Evolutionary conservation across 768 basidiomycete species (phyloP).

Genomic region (Termitomyces eurrhizus): DNA sequence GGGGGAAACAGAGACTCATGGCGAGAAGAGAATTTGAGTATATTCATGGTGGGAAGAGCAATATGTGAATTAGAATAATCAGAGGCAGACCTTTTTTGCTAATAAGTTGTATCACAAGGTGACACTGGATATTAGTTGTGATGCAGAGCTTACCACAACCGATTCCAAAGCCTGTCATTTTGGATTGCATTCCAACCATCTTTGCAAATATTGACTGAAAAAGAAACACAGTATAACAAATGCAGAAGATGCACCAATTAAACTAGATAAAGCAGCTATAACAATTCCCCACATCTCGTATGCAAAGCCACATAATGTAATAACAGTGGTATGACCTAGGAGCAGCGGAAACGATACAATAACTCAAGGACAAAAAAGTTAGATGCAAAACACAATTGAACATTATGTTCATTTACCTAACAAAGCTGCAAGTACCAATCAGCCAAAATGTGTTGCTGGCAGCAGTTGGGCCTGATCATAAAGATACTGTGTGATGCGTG

Average conservation of each 20-base stretch:
- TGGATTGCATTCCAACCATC: constrained; percentile 58
- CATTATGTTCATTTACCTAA: constrained; percentile 42
- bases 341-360: constrained; percentile 55
- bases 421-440: constrained; percentile 46
- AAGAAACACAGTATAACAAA: constrained; percentile 59
- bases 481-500: constrained; percentile 61
- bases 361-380: constrained; percentile 26
- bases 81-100: constrained; percentile 79
- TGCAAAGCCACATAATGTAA: constrained; percentile 76
- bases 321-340: constrained; percentile 63
- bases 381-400: not conserved
- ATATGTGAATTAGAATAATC: constrained; percentile 76
- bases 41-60: constrained; percentile 84
- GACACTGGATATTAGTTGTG: not conserved
- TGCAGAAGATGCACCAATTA: constrained; percentile 58
- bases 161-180: constrained; percentile 78
- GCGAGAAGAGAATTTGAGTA: constrained; percentile 82
- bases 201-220: constrained; percentile 50
- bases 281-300: constrained; percentile 78
- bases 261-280: constrained; percentile 55
- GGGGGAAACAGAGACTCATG: constrained; percentile 35
- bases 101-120: not conserved
- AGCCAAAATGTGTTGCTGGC: constrained; percentile 57
- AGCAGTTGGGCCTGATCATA: constrained; percentile 67
- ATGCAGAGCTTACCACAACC: constrained; percentile 53